Evolutionary conservation across 2,329 filamentous ascomycete genomes (phyloP), one percentile per base, ranked within the genome.

Genomic region (Penicillium digitatum): DNA sequence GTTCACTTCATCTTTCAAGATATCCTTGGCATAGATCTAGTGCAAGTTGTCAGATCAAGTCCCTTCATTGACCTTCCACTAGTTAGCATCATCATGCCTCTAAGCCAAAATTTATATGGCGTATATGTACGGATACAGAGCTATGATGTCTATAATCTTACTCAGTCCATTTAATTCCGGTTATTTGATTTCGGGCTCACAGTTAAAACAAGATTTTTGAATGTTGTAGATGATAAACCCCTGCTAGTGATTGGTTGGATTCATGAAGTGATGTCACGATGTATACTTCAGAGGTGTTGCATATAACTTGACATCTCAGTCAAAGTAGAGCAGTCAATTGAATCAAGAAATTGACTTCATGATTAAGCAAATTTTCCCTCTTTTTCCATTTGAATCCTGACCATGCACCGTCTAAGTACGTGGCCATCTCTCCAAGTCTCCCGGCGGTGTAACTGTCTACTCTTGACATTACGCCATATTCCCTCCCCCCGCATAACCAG

Each of bases 221-320:
- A 35, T 5, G 16, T 34, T 26, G 27, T n/a, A 27, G 44, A 53
- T 63, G 61, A 63, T 60, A 54, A 61, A 38, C n/a, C 32, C 44
- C 3, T 4, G 31, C 1, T 2, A 9, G 6, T 63, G 58, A 63
- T 63, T 63, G 61, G 61, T 20, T 43, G 35, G 27, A 14, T 3
- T 9, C 4, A n/a, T n/a, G 39, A 14, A 2, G 53, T 63, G 61
- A 63, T 61, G 58, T 63, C 60, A 63, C 50, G 11, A n/a, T n/a
- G 26, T 27, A 27, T 27, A 26, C 3, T 6, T 6, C n/a, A 26
- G 6, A 6, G 27, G 5, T 14, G 14, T 40, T n/a, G 8, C 40
- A 26, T 34, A 37, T 38, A 48, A n/a, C n/a, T n/a, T n/a, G 7
- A 18, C 3, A 27, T 29, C 24, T 12, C 26, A 29, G 27, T 27